Conservation (phyloP, 257 asterid genomes). For the Eustoma russellianum region DNA sequence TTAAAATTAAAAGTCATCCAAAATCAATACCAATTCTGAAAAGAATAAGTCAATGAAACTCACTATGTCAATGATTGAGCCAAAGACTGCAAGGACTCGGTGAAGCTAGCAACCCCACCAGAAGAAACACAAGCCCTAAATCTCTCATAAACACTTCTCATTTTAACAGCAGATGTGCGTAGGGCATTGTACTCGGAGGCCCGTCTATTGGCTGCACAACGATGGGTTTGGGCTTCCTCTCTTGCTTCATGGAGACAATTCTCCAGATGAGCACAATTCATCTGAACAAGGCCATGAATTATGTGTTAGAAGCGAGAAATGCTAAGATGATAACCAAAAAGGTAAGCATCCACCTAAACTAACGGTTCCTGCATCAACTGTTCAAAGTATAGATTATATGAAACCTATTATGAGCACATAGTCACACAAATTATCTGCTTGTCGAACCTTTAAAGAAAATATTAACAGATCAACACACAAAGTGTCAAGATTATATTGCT, state of each 20-base stretch:
- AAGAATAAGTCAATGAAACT: background rate
- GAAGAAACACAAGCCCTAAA: conserved; percentile 69
- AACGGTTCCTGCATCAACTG: too few relatives aligned
- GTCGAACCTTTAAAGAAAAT: too few relatives aligned
- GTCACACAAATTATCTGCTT: too few relatives aligned
- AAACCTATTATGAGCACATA: too few relatives aligned
- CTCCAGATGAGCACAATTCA: conserved; percentile 95
- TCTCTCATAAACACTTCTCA: conserved; percentile 76
- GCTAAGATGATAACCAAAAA: background rate
- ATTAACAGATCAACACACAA: too few relatives aligned
- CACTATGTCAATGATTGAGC: conserved; percentile 59
- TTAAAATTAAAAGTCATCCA: background rate
- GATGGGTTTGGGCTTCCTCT: conserved; percentile 94
- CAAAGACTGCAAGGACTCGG: conserved; percentile 60
- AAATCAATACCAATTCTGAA: background rate
- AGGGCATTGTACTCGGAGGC: conserved; percentile 78
- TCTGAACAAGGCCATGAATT: conserved; percentile 32
- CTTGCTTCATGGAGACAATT: conserved; percentile 93
- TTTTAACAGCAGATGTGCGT: conserved; percentile 87
- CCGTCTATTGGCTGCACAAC: conserved; percentile 85
- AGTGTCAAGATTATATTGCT: too few relatives aligned
- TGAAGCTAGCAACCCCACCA: conserved; percentile 40
- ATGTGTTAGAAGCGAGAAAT: background rate
- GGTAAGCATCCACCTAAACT: background rate
- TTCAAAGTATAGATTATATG: too few relatives aligned